Evolutionary conservation across 139 green algal genomes (phyloP).

Genomic region (Chlamydomonas sphaeroides): DNA sequence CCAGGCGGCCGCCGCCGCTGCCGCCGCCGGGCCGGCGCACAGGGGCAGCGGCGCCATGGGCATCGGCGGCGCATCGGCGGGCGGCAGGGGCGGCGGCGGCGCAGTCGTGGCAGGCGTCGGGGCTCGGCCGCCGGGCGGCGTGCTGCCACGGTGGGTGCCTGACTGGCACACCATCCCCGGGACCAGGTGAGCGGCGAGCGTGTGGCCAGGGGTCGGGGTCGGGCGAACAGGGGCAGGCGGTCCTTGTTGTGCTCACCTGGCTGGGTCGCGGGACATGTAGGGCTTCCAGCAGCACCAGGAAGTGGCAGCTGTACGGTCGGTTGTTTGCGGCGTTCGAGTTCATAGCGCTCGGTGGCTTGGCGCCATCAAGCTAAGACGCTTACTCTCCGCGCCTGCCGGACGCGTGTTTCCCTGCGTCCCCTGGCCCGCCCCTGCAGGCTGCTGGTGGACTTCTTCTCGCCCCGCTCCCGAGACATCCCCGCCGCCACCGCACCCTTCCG

Average conservation of each 20-base stretch:
- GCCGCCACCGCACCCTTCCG: slow-evolving; percentile 51
- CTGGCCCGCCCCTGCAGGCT: slow-evolving; percentile 52
- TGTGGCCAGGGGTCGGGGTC: background rate
- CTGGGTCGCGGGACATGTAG: too few species aligned
- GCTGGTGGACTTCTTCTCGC: slow-evolving; percentile 81
- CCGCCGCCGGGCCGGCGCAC: too few species aligned
- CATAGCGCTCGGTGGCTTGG: background rate
- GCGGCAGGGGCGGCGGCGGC: background rate
- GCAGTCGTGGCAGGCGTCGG: background rate
- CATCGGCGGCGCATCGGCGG: too few species aligned
- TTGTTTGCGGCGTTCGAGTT: background rate
- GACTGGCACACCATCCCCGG: slow-evolving; percentile 72
- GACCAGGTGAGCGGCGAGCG: slow-evolving; percentile 45
- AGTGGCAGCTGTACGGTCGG: background rate
- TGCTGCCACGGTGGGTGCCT: slow-evolving; percentile 37
- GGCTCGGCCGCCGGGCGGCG: background rate
- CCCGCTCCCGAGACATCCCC: slow-evolving; percentile 29
- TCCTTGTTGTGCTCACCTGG: too few species aligned
- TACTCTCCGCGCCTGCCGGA: too few species aligned
- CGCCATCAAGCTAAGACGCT: too few species aligned
- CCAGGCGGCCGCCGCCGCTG: background rate
- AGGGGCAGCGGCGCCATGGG: background rate
- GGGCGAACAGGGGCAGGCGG: background rate
- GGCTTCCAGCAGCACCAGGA: slow-evolving; percentile 12
- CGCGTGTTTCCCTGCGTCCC: too few species aligned